Conservation (phyloP, 352 stramenopile species). For the Phytophthora pisi region DNA sequence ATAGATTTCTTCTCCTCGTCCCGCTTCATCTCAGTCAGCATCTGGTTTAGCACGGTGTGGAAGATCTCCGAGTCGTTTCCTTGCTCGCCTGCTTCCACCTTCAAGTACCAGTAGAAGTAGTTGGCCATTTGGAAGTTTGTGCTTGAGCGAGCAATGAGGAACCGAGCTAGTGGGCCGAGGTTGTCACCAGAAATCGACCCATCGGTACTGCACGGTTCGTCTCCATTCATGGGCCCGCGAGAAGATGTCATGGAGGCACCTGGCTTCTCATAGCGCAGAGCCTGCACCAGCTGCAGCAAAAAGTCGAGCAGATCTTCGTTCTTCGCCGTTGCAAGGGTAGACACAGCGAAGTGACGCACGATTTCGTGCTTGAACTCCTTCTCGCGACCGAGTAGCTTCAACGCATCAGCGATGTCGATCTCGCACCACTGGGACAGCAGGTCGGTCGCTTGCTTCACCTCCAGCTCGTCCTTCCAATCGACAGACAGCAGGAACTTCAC, state of each 20-base stretch:
- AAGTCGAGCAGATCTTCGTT: slow-evolving; percentile 98
- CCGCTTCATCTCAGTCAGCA: slow-evolving; percentile 95
- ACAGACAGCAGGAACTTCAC: slow-evolving; percentile 98
- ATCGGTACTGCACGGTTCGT: slow-evolving; percentile 52
- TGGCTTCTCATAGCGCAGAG: slow-evolving; percentile 91
- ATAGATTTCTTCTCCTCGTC: slow-evolving; percentile 89
- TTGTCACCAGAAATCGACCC: slow-evolving; percentile 52
- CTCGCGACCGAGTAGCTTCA: slow-evolving; percentile 96
- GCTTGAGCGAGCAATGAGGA: slow-evolving; percentile 94
- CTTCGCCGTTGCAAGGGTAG: slow-evolving; percentile 93
- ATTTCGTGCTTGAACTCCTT: slow-evolving; percentile 91
- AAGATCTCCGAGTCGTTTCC: slow-evolving; percentile 82
- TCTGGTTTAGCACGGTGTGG: slow-evolving; percentile 82
- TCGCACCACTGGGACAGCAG: slow-evolving; percentile 87
- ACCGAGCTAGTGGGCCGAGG: slow-evolving; percentile 87
- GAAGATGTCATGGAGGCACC: slow-evolving; percentile 36
- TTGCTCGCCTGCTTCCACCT: slow-evolving; percentile 79
- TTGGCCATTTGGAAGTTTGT: slow-evolving; percentile 97
- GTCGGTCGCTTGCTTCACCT: slow-evolving; percentile 94
- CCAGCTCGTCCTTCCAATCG: slow-evolving; percentile 97
- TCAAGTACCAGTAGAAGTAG: slow-evolving; percentile 97
- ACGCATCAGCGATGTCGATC: slow-evolving; percentile 97
- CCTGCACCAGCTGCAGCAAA: slow-evolving; percentile 98
- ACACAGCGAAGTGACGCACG: slow-evolving; percentile 96
- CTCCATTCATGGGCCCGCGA: slow-evolving; percentile 43